Base-by-base conservation (phyloP, 1,139 yeast genomes). In the Diutina sp. region DNA sequence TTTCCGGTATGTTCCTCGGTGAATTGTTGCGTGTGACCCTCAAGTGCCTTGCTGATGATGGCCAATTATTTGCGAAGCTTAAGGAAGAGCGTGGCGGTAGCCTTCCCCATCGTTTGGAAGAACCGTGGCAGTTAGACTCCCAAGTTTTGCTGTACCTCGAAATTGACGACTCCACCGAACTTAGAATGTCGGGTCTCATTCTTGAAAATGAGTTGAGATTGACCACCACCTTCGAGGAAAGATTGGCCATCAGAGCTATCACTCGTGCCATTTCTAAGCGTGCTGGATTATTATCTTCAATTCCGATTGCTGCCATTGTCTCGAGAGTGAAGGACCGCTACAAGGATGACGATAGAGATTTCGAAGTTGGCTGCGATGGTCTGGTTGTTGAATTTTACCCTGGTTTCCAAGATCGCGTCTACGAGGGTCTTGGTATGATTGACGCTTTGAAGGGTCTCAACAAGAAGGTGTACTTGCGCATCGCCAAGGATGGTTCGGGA, bases 351-450 rank as follows among this genome's bases (percentile, higher is more conserved):
- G 81, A 80, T 60, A 81, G 77, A 59, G 87, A 83, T 63, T 88
- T 90, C 58, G 97, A 91, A 69, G 80, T 91, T 63, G 98, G 97
- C 56, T 90, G 91, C 59, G 98, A 91, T 68, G 99, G 99, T 32
- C 85, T 96, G 6, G 95, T 91, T 58, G 87, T 90, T 56, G 96
- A 91, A 70, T 86, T 82, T 66, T 93, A 90, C 68, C 98, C 99
- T 25, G 90, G 90, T 38, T 91, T 87, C 71, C 83, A 85, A 70
- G 79, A 83, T 9, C 79, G 81, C 75, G 76, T 91, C 61, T 79
- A 90, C 66, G 88, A 87, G 62, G 96, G 96, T 0, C 72, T 90
- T 59, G 75, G 83, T 0, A 67, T 79, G 61, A 83, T 90, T 53
- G 83, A 85, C 63, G 80, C 91, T 45, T 88, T 90, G 58, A 74